Evolutionary conservation across 106 monocot species (phyloP).

Genomic region (Apostasia shenzhenica): DNA sequence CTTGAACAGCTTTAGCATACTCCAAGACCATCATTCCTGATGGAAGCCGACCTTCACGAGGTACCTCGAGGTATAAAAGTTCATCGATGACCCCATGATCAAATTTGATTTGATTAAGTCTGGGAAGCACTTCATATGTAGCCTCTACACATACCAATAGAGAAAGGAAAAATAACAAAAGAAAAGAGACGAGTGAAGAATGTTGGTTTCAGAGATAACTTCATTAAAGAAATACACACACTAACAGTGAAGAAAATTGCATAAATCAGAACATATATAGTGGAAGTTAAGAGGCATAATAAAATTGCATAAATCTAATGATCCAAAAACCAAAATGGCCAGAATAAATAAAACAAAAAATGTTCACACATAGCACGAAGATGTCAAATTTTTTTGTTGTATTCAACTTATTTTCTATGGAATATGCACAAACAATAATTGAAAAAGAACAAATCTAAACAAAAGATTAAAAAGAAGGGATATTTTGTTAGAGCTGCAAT

Average conservation of each 20-base stretch:
- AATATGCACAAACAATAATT: too few relatives aligned
- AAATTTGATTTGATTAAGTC: conserved; percentile 86
- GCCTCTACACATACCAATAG: conserved; percentile 46
- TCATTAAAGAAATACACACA: not conserved
- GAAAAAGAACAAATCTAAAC: too few relatives aligned
- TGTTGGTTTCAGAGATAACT: not conserved
- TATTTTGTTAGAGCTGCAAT: too few relatives aligned
- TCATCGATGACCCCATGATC: conserved; percentile 88
- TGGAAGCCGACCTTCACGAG: conserved; percentile 56
- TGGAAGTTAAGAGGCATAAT: too few relatives aligned
- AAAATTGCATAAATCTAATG: too few relatives aligned
- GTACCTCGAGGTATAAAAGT: conserved; percentile 76
- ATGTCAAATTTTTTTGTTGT: too few relatives aligned
- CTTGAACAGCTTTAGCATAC: conserved; percentile 79
- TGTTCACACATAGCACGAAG: too few relatives aligned
- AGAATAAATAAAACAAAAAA: too few relatives aligned
- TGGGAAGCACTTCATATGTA: conserved; percentile 79
- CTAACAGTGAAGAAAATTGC: not conserved
- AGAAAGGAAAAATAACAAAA: conserved; percentile 1
- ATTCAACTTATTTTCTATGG: too few relatives aligned
- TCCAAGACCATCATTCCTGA: conserved; percentile 86
- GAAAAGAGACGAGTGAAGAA: too few relatives aligned
- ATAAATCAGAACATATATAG: not conserved
- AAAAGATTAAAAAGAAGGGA: too few relatives aligned
- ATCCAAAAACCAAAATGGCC: too few relatives aligned